Evolutionary conservation across 2,329 filamentous ascomycete genomes (phyloP).

Genomic region (Stagonosporopsis rhizophila): DNA sequence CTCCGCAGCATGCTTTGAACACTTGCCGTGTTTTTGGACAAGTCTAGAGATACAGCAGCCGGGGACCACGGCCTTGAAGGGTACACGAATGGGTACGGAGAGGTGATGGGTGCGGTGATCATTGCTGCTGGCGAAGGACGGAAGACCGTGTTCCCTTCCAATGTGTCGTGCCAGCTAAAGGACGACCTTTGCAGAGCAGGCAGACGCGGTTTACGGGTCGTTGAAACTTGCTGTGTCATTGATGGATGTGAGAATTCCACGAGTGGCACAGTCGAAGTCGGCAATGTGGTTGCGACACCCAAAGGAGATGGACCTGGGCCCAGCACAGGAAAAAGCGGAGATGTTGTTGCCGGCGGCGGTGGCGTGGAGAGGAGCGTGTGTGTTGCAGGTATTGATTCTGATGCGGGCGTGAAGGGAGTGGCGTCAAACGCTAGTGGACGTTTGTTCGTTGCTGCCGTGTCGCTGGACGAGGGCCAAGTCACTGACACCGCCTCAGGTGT

Average conservation of each 20-base stretch:
- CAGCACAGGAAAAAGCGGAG: not conserved
- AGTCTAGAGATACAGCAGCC: not conserved
- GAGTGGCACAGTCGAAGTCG: not conserved
- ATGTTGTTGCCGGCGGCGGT: not conserved
- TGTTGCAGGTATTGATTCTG: not conserved
- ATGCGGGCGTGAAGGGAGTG: not conserved
- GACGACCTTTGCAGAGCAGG: not conserved
- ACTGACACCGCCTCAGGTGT: not conserved
- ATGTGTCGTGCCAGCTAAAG: slow-evolving; percentile 1
- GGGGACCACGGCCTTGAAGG: not conserved
- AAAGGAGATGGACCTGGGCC: not conserved
- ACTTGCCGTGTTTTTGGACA: not conserved
- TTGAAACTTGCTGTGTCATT: not conserved
- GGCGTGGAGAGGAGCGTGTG: not conserved
- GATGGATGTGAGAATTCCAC: not conserved
- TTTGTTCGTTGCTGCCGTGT: not conserved
- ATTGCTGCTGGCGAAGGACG: slow-evolving; percentile 1
- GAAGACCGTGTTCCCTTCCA: slow-evolving; percentile 2
- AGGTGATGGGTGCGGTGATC: slow-evolving; percentile 14
- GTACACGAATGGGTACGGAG: slow-evolving; percentile 12
- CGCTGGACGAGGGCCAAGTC: slow-evolving; percentile 7
- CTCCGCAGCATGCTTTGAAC: not conserved
- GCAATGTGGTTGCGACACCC: too few relatives aligned
- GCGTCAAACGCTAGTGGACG: not conserved
- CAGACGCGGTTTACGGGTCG: not conserved